phyloP scores from a whole-genome alignment of 345 rosid genomes.

The Carallia pectinifolia region DNA sequence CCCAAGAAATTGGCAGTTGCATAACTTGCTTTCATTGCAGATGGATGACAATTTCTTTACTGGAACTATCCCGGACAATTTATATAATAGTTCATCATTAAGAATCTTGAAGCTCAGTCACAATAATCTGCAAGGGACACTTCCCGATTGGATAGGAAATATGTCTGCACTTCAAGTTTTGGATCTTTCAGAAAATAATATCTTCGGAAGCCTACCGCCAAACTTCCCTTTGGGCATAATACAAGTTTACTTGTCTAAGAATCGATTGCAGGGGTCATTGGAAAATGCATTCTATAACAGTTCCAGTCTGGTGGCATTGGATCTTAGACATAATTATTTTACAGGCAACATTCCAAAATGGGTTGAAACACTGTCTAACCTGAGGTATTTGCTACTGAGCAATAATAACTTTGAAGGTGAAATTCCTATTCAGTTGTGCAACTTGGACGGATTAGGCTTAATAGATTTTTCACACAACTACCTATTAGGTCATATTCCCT shows the following conservation, averaged over 20 bases:
- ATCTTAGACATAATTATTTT: conserved; percentile 21
- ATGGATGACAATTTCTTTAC: conserved; percentile 4
- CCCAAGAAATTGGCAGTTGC: background rate
- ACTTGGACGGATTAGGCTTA: background rate
- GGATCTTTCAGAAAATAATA: conserved; percentile 3
- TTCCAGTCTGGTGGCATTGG: background rate
- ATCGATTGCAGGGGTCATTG: conserved; percentile 6
- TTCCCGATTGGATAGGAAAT: background rate
- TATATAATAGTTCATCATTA: background rate
- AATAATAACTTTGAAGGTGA: conserved; percentile 19
- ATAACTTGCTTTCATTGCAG: background rate
- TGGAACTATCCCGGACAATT: background rate
- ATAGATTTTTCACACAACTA: conserved; percentile 24
- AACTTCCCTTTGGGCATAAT: background rate
- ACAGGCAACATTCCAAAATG: conserved; percentile 19
- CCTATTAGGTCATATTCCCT: conserved; percentile 10
- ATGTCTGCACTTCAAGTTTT: background rate
- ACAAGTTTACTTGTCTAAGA: conserved; percentile 7
- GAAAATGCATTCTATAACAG: background rate
- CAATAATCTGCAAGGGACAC: background rate
- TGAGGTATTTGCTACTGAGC: conserved; percentile 24
- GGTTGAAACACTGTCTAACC: background rate
- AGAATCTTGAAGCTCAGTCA: background rate
- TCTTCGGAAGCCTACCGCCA: conserved; percentile 5
- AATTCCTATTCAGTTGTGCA: conserved; percentile 16